Evolutionary conservation across 2,329 filamentous ascomycete species (phyloP).

Genomic region (Ophiostoma tasmaniense): DNA sequence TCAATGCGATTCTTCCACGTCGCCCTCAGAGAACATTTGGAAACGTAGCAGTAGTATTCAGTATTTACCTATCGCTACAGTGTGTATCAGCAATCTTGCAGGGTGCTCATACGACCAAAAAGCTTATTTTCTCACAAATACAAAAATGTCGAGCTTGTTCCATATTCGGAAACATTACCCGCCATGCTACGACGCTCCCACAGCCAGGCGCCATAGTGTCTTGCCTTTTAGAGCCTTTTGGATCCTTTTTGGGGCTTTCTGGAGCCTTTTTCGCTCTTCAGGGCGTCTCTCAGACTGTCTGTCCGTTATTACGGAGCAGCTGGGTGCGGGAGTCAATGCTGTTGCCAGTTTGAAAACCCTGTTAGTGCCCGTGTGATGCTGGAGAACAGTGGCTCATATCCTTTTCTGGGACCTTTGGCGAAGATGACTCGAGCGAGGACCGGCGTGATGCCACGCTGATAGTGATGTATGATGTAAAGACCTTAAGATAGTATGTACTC

Average conservation of each 20-base stretch:
- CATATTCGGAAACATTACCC: constrained; percentile 19
- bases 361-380: background rate
- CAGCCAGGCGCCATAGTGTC: background rate
- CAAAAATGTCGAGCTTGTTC: constrained; percentile 10
- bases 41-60: background rate
- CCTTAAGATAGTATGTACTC: too few species aligned
- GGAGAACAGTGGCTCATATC: background rate
- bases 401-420: background rate
- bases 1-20: background rate
- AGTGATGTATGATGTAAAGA: background rate
- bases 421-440: background rate
- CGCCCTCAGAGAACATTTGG: background rate
- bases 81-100: background rate
- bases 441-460: background rate
- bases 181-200: constrained; percentile 2
- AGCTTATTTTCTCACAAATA: constrained; percentile 1
- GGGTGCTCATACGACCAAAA: background rate
- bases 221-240: background rate
- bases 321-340: background rate
- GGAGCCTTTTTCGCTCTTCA: background rate
- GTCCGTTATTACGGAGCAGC: background rate
- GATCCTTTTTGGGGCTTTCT: background rate
- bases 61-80: background rate
- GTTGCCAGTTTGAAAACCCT: background rate
- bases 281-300: background rate